phyloP scores from a whole-genome alignment of 345 rosid genomes.

The Conringia planisiliqua region DNA sequence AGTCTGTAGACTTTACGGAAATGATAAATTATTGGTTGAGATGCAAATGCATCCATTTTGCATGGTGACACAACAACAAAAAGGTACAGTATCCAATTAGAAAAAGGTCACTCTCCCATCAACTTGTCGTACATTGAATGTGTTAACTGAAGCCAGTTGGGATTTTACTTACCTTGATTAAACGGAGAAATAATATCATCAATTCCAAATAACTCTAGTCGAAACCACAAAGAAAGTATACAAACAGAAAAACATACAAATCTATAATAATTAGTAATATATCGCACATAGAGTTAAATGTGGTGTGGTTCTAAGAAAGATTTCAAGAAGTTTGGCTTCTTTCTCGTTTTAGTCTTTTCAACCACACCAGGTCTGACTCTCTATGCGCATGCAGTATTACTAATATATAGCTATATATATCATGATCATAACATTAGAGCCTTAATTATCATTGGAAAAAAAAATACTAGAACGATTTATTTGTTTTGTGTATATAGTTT shows the following conservation, averaged over 20 bases:
- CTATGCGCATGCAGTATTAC: not conserved
- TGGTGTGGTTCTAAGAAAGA: not conserved
- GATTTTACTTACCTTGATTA: no score
- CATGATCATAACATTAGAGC: not conserved
- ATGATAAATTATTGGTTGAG: constrained; percentile 21
- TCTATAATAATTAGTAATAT: not conserved
- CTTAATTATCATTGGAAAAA: not conserved
- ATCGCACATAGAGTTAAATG: not conserved
- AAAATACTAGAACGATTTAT: not conserved
- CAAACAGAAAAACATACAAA: not conserved
- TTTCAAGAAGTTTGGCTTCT: not conserved
- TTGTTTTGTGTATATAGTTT: not conserved
- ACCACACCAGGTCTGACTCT: not conserved
- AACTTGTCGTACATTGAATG: constrained; percentile 3
- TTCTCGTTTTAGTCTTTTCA: not conserved
- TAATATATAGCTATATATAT: not conserved
- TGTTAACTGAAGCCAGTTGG: not conserved
- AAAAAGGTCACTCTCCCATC: constrained; percentile 10
- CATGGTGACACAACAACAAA: constrained; percentile 21
- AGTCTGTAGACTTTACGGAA: constrained; percentile 27
- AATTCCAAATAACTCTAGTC: not conserved
- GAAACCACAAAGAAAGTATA: not conserved
- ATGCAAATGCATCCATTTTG: constrained; percentile 26
- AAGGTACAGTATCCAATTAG: constrained; percentile 6
- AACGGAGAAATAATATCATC: not conserved